Conservation (phyloP, 805 yeast genomes). For the Metschnikowia arizonensis region DNA sequence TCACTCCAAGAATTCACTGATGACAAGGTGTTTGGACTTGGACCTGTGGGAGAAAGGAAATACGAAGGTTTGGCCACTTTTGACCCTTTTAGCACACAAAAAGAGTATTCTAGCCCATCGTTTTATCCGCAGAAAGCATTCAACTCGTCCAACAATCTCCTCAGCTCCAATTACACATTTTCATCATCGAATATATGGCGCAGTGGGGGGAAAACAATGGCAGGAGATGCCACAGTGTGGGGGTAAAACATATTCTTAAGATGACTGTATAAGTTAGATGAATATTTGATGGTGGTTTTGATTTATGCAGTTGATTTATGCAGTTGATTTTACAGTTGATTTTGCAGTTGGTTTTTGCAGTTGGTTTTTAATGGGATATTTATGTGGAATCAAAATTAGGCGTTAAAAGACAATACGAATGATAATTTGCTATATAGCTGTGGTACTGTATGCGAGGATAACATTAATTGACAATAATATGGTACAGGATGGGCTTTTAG, state of each 20-base stretch:
- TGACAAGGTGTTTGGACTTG: background rate
- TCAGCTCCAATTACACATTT: slow-evolving; percentile 15
- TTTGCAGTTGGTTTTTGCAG: too few species aligned
- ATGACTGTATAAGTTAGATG: too few species aligned
- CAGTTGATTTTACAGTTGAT: too few species aligned
- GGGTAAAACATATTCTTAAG: too few species aligned
- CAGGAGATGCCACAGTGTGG: slow-evolving; percentile 30
- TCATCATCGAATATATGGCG: slow-evolving; percentile 26
- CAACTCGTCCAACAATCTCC: slow-evolving; percentile 15
- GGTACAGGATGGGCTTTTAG: background rate
- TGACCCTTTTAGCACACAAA: slow-evolving; percentile 25
- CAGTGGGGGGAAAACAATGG: slow-evolving; percentile 14
- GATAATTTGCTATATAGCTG: background rate
- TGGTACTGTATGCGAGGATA: background rate
- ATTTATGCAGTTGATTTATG: too few species aligned
- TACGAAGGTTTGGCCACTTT: slow-evolving; percentile 17
- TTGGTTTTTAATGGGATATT: too few species aligned
- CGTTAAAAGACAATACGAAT: too few species aligned
- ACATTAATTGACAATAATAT: background rate
- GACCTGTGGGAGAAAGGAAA: slow-evolving; percentile 3
- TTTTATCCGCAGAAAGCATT: slow-evolving; percentile 17
- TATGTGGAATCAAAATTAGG: too few species aligned
- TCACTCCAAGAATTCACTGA: background rate
- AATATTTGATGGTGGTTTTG: too few species aligned
- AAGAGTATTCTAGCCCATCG: slow-evolving; percentile 4